Base-by-base conservation (phyloP, 108 stramenopile species). In the Aureococcus anophagefferens region DNA sequence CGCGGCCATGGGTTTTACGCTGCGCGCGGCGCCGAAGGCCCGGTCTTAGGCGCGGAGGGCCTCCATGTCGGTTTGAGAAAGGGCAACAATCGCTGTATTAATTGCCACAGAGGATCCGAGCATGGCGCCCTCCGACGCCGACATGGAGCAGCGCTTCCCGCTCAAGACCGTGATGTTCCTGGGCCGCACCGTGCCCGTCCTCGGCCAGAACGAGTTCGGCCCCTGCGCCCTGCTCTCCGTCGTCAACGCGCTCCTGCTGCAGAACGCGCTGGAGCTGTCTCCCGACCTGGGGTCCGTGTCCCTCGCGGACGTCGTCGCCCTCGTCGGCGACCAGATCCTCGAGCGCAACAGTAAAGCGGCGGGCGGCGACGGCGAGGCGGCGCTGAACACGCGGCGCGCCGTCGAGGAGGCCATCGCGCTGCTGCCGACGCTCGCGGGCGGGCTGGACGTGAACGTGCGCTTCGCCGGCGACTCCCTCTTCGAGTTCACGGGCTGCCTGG, bases 401-500 rank as follows among this genome's bases (percentile, higher is more conserved):
- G 5, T 44, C 5, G 40, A 94, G 63, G 90, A 91, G 74, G 81
- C 93, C 21, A 69, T 98, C 34, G 64, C 79, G 36, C 73, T 94
- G 4, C 86, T 98, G 46, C 96, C 98, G 14, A 72, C 72, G 16
- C 82, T 99, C 7, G 89, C 90, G 51, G 85, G 85, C 71, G 98
- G 98, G 17, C 93, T 99, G 84, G 98, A 99, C 68, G 95, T 99
- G 62, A 99, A 99, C 80, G 91, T 94, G 28, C 85, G 86, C 69
- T 99, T 99, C 30, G 70, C 67, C 0, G 91, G 89, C 35, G 78
- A 83, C 9, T 81, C 79, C 13, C 92, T 85, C 36, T 89, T 93
- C 44, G 98, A 99, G 74, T 96, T 89, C 77, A 95, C 95, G 0
- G 68, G 77, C 76, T 81, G 91, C 66, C 71, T 96, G 62, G 85